These are phyloP conservation scores for Dothiorella sarmentorum DNA, from an alignment of 2,329 filamentous ascomycete genomes.

Conservation along the genomic window DNA sequence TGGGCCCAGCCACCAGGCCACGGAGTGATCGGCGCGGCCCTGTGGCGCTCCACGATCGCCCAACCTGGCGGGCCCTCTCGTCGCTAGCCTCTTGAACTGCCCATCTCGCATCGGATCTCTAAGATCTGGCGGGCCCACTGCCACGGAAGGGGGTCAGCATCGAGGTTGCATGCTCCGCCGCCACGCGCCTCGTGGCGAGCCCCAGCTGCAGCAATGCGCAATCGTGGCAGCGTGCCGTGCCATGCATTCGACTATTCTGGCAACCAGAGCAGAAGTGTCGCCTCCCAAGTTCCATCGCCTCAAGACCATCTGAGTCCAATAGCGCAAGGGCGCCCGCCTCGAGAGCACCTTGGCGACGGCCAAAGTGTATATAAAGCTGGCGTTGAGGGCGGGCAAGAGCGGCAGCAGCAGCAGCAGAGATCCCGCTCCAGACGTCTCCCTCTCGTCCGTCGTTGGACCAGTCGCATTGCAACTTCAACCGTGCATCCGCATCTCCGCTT, in stretches of 20 bases:
- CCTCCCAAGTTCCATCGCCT: constrained; percentile 18
- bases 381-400: not conserved
- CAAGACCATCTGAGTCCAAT: constrained; percentile 18
- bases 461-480: constrained; percentile 3
- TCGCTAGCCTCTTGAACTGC: constrained; percentile 10
- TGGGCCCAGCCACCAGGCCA: constrained; percentile 18
- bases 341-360: constrained; percentile 4
- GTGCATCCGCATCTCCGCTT: constrained; percentile 11
- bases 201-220: constrained; percentile 16
- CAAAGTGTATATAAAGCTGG: constrained; percentile 2
- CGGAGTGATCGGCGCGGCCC: constrained; percentile 16
- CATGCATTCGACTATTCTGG: constrained; percentile 17
- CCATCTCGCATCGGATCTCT: constrained; percentile 17
- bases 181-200: constrained; percentile 19
- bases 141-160: constrained; percentile 17
- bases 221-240: constrained; percentile 18
- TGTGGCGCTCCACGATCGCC: constrained; percentile 16
- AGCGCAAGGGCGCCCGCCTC: constrained; percentile 19
- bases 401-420: not conserved
- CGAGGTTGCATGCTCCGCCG: constrained; percentile 19
- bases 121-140: constrained; percentile 18
- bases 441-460: constrained; percentile 7
- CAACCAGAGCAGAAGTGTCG: constrained; percentile 18
- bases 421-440: not conserved
- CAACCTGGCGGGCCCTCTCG: constrained; percentile 13